Conservation (phyloP, 2,329 filamentous ascomycete genomes). For the Scortechinia acanthostroma region DNA sequence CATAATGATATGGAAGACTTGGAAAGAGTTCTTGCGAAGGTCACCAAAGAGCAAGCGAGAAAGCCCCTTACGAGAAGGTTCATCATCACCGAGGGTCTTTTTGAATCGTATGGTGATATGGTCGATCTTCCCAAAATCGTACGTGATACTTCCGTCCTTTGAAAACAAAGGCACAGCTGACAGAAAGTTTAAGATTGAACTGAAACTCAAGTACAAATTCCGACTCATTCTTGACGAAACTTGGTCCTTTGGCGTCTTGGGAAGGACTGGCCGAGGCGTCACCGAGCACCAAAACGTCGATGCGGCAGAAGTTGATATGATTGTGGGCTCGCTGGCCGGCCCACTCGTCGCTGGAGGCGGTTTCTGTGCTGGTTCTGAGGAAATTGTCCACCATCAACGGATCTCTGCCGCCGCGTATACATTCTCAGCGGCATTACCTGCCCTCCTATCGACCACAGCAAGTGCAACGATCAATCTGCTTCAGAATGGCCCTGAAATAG, state of each 20-base stretch:
- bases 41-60: slow-evolving; percentile 77
- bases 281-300: slow-evolving; percentile 97
- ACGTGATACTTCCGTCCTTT: slow-evolving; percentile 20
- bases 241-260: slow-evolving; percentile 91
- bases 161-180: too few species aligned
- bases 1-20: slow-evolving; percentile 95
- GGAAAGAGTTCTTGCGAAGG: slow-evolving; percentile 75
- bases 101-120: slow-evolving; percentile 82
- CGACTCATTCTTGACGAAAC: slow-evolving; percentile 95
- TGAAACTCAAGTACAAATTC: slow-evolving; percentile 96
- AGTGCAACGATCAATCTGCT: slow-evolving; percentile 83
- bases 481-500: slow-evolving; percentile 77
- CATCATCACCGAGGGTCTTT: slow-evolving; percentile 90
- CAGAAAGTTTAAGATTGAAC: slow-evolving; percentile 64
- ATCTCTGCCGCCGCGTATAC: slow-evolving; percentile 89
- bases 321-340: slow-evolving; percentile 84
- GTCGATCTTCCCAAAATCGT: slow-evolving; percentile 80
- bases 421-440: slow-evolving; percentile 88
- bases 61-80: slow-evolving; percentile 87
- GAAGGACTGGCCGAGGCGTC: slow-evolving; percentile 80
- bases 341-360: slow-evolving; percentile 87
- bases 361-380: slow-evolving; percentile 85
- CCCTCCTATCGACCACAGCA: slow-evolving; percentile 88
- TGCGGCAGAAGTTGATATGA: slow-evolving; percentile 89
- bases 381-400: slow-evolving; percentile 92